A percentile compares a stretch with the other conserved stretches of the same genome.
Conservation (phyloP, 2,329 filamentous ascomycete genomes). For the Proliferodiscus dingleyae region DNA sequence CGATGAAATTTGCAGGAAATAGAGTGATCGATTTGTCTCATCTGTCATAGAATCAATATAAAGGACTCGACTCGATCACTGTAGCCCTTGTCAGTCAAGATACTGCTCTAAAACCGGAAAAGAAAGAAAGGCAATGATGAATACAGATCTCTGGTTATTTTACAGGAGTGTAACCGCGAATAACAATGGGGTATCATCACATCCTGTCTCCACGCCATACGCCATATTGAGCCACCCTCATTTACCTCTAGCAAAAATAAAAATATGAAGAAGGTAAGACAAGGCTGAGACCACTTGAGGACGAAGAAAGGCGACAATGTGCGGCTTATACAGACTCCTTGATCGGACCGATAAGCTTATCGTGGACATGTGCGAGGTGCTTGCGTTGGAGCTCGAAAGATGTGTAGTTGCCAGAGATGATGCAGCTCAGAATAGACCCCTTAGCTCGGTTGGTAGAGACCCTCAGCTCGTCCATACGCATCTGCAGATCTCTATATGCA, state of each 20-base stretch:
- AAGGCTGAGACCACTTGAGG: not conserved
- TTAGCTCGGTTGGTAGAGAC: slow-evolving; percentile 26
- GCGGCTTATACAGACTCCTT: slow-evolving; percentile 7
- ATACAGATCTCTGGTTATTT: slow-evolving; percentile 16
- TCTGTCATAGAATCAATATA: slow-evolving; percentile 15
- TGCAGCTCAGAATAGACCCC: slow-evolving; percentile 56
- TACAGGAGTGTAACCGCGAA: slow-evolving; percentile 22
- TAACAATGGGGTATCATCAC: slow-evolving; percentile 26
- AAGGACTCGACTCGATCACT: slow-evolving; percentile 27
- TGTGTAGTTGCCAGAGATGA: slow-evolving; percentile 75
- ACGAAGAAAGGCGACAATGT: not conserved
- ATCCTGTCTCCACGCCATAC: slow-evolving; percentile 25
- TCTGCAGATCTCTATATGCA: slow-evolving; percentile 53
- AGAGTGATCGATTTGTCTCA: slow-evolving; percentile 23
- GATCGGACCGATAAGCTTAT: slow-evolving; percentile 22
- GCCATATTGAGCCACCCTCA: slow-evolving; percentile 18
- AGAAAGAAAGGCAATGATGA: slow-evolving; percentile 9
- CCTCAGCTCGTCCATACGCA: slow-evolving; percentile 51
- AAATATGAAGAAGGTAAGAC: slow-evolving; percentile 1
- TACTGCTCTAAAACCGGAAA: slow-evolving; percentile 8
- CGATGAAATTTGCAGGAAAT: slow-evolving; percentile 7
- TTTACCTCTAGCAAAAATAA: slow-evolving; percentile 8
- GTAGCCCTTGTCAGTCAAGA: slow-evolving; percentile 24
- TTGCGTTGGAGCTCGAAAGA: slow-evolving; percentile 66
- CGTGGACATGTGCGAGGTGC: slow-evolving; percentile 35